Evolutionary conservation across 2,329 filamentous ascomycete genomes (phyloP), one percentile per base, ranked within the genome.

Genomic region (Phialophora tarda): DNA sequence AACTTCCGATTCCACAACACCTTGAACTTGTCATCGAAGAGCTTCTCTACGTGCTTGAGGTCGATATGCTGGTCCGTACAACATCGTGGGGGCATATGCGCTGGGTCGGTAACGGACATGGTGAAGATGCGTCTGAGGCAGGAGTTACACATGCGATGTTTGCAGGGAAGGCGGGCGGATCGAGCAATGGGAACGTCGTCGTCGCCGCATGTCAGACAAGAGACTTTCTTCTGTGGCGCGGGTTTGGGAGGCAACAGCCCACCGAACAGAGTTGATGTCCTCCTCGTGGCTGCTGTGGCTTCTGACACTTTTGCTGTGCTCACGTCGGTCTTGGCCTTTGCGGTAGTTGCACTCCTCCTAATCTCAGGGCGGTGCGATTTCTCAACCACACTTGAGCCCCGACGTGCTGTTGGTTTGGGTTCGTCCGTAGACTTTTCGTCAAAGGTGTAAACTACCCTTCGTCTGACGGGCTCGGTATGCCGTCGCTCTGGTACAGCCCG

Each of bases 61-160:
- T 90, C 87, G 65, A 96, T 96, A 71, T 87, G 85, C 12, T 92
- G 86, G 23, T 84, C 74, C 2, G 86, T 89, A 78, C 92, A 97
- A 78, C 92, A 97, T 75, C 84, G 86, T 0, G 93, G 93, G 21
- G 93, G 92, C 91, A 96, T 96, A 71, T 92, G 88, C 67, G 88
- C 85, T 1, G 91, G 88, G 75, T 96, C 91, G 50, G 84, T 88
- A 68, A 93, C 82, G 11, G 92, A 95, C 67, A 92, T 83, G 62
- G 84, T 87, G 78, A 96, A 96, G 64, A 87, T 84, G 58, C 88
- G 86, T 76, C 88, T 89, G 48, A 97, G 81, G 76, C 93, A 96
- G 7, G 83, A 77, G 70, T 90, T 84, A 77, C 93, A 96, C 89
- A 94, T 93, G 68, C 88, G 86, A 77, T 96, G 92, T 2, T 88